Base-by-base conservation (phyloP, 805 yeast species). In the Pichia membranifaciens region DNA sequence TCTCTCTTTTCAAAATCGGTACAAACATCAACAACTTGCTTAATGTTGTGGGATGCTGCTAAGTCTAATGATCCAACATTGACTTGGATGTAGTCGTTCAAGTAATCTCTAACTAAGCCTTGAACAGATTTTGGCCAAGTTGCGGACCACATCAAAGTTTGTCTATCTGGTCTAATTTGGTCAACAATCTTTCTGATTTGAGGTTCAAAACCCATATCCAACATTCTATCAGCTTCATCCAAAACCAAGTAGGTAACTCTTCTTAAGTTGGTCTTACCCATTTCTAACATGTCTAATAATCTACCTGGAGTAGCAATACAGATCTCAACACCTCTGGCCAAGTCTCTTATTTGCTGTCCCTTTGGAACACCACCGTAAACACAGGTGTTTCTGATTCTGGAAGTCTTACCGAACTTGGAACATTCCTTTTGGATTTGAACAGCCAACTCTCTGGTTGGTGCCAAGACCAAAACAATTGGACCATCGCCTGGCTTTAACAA, bases 131-230 rank as follows among this genome's bases (percentile, higher is more conserved):
- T 91, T 61, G 99, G 99, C 99, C 99, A 93, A 48, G 99, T 93
- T 58, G 99, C 99, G 53, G 98, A 91, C 98, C 98, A 93, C 97
- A 93, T 88, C 61, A 91, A 78, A 52, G 99, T 93, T 75, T 93
- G 99, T 78, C 98, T 89, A 70, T 93, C 99, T 53, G 99, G 99
- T 76, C 99, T 87, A 67, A 93, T 93, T 78, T 91, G 98, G 54
- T 68, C 72, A 58, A 93, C 91, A 70, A 93, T 93, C 74, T 91
- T 91, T 78, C 99, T 84, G 70, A 93, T 93, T 79, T 91, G 98
- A 58, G 98, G 98, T 77, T 93, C 99, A 70, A 93, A 93, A 69
- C 99, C 99, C 99, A 93, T 93, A 76, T 93, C 99, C 73, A 93
- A 81, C 99, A 93, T 93, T 78, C 99, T 87, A 73, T 93, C 99